Conservation (phyloP, 257 asterid species). For the Salvia rosmarinus region DNA sequence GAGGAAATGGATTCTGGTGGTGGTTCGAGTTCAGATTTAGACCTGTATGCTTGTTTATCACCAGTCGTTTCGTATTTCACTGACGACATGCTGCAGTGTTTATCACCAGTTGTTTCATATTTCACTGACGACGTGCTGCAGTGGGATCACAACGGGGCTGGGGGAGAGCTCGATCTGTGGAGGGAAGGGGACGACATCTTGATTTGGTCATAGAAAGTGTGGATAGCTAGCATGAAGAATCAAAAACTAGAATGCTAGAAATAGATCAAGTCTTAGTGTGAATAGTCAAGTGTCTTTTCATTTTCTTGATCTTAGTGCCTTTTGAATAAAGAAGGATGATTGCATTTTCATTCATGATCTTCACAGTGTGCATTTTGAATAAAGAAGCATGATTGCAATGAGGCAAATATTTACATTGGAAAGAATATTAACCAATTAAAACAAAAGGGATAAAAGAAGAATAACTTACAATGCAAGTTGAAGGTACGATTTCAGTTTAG, state of each 20-base stretch:
- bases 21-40: slow-evolving; percentile 21
- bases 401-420: neutral
- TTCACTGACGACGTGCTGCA: slow-evolving; percentile 33
- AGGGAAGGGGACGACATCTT: slow-evolving; percentile 35
- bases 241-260: too few relatives aligned
- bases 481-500: slow-evolving; percentile 17
- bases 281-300: too few relatives aligned
- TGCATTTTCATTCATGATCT: neutral
- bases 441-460: neutral
- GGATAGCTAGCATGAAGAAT: neutral
- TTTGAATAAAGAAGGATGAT: neutral
- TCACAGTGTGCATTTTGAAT: neutral
- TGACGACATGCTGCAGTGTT: slow-evolving; percentile 35
- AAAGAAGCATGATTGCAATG: neutral
- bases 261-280: too few relatives aligned
- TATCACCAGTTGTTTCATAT: slow-evolving; percentile 44
- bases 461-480: slow-evolving; percentile 31
- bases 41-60: slow-evolving; percentile 38
- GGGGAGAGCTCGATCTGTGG: slow-evolving; percentile 38
- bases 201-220: slow-evolving; percentile 36
- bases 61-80: slow-evolving; percentile 42
- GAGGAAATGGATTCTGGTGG: slow-evolving; percentile 22
- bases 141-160: slow-evolving; percentile 33
- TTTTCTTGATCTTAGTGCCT: neutral
- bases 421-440: neutral